Percentiles rank a stretch among this genome's conserved stretches.
phyloP scores from a whole-genome alignment of 2,329 filamentous ascomycete species.

The Colletotrichum simmondsii region DNA sequence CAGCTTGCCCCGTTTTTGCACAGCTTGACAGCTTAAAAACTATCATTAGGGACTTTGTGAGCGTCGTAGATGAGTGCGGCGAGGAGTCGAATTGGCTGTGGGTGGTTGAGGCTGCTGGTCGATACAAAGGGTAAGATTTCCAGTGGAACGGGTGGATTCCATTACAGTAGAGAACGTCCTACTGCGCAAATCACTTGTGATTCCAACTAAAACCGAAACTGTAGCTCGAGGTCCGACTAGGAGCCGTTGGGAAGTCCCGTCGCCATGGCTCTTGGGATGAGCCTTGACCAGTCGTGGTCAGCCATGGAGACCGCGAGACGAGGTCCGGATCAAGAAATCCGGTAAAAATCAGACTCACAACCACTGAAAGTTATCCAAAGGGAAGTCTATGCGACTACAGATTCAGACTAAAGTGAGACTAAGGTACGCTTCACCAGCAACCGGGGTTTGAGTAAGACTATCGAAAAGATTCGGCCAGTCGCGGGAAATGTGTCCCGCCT shows the following conservation, averaged over 20 bases:
- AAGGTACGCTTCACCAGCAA: background rate
- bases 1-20: background rate
- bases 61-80: background rate
- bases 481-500: background rate
- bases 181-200: background rate
- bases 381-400: background rate
- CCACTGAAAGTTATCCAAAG: background rate
- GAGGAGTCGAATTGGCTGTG: constrained; percentile 1
- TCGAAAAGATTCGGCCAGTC: background rate
- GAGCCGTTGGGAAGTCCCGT: background rate
- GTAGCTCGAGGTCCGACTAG: background rate
- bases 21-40: background rate
- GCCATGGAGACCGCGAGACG: background rate
- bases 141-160: background rate
- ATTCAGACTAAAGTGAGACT: background rate
- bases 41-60: background rate
- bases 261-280: background rate
- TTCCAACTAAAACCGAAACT: background rate
- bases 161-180: background rate
- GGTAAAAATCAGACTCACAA: background rate
- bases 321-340: background rate
- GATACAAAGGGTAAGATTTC: background rate
- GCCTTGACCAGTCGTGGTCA: background rate
- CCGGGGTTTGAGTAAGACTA: background rate
- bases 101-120: background rate